Base-by-base conservation (phyloP, 192 early-diverging fungal genomes). In the Cetraspora pellucida region DNA sequence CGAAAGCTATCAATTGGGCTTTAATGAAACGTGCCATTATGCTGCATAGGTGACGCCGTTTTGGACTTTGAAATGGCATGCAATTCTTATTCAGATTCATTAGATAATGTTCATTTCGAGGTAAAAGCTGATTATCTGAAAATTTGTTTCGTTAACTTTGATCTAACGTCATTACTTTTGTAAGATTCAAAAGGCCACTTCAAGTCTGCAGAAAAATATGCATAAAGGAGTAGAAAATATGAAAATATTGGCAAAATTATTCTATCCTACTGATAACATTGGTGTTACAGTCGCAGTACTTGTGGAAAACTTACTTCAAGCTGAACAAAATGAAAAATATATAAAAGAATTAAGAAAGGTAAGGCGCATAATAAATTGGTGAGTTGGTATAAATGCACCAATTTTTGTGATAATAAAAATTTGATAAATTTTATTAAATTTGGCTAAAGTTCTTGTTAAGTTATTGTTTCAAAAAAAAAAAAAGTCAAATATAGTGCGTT, bases 221-320 rank as follows among this genome's bases (percentile, higher is more conserved):
- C 2, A 7, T 10, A 43, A 43, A n/a, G 19, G 31, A 10, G n/a
- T 65, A 37, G 31, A 23, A n/a, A 65, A 65, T 44, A 44, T 65
- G 31, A 65, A 65, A 65, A 65, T 37, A 44, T 65, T 65, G 43
- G 43, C 30, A 43, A 65, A 71, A 71, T 49, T 54, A 44, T 54
- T 71, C 23, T 71, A 44, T 54, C 69, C 69, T 6, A 71, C 17
- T 13, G 69, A 50, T 25, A 54, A 71, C 52, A 23, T 71, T 10
- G 69, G 69, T 71, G 27, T 21, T 19, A 71, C 69, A 27, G 14
- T 71, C 30, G 46, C 46, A 14, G 10, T 23, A 50, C 49, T 71
- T 6, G n/a, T 54, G 5, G 47, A 71, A 71, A 49, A 52, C 21
- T 25, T 71, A 31, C 47, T 71, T 9, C 46, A 54, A 30, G 21